These are phyloP conservation scores for Arthrinium puccinioides DNA, from an alignment of 2,329 filamentous ascomycete species.

Conservation along the genomic window DNA sequence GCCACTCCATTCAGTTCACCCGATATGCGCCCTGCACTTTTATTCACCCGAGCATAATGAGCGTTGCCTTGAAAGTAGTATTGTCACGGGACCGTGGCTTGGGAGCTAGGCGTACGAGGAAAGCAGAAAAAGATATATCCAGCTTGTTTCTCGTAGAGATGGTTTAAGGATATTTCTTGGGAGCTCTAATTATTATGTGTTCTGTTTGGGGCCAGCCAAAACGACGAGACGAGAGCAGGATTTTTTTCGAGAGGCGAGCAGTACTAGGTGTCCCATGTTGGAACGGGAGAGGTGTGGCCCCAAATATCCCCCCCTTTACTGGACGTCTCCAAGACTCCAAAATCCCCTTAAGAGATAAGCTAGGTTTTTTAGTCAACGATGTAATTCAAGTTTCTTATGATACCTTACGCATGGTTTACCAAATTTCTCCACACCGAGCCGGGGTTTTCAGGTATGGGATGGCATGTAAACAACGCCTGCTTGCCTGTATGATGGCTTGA, in stretches of 20 bases:
- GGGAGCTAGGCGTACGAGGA: not conserved
- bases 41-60: not conserved
- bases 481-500: too few species aligned
- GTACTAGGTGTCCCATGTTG: not conserved
- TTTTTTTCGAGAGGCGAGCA: not conserved
- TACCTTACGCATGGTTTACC: slow-evolving; percentile 31
- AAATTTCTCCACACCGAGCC: too few species aligned
- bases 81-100: not conserved
- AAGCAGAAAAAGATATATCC: not conserved
- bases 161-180: slow-evolving; percentile 1
- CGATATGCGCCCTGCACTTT: slow-evolving; percentile 1
- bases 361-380: slow-evolving; percentile 23
- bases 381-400: slow-evolving; percentile 36
- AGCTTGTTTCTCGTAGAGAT: slow-evolving; percentile 1
- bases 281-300: slow-evolving; percentile 11
- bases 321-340: slow-evolving; percentile 20
- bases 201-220: not conserved
- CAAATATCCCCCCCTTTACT: slow-evolving; percentile 21
- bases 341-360: slow-evolving; percentile 24
- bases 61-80: slow-evolving; percentile 1
- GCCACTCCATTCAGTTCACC: slow-evolving; percentile 3
- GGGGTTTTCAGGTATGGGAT: too few species aligned
- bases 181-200: not conserved
- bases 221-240: slow-evolving; percentile 4
- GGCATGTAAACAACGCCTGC: too few species aligned